Evolutionary conservation across 1,139 yeast genomes (phyloP), one percentile per base, ranked within the genome.

Genomic region (Scheffersomyces titani): DNA sequence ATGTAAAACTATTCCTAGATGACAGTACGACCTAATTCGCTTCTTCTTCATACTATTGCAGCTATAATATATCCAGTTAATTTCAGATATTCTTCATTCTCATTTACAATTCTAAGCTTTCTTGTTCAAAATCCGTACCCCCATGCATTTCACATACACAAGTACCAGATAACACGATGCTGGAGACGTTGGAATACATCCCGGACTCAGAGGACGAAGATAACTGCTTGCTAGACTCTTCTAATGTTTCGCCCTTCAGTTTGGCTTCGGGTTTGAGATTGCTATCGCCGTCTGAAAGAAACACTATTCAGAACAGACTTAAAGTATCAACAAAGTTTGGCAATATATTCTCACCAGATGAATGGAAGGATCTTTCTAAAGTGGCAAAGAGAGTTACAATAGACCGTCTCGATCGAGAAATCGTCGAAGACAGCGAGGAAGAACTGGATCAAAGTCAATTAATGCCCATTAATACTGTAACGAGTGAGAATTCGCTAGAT

Each of bases 161-260:
- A 30, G 4, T 11, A 4, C 16, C 6, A 30, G 9, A 30, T 30
- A 30, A 30, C 40, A 30, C 9, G 16, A 30, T 30, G 49, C 54
- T 51, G 54, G 40, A 20, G 20, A 36, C 50, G 21, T 56, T 55
- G 59, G 63, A 61, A 53, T 54, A 47, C 45, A 56, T 64, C 22
- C 59, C 67, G 47, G 67, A 64, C 59, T 64, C 67, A 21, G 65
- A 64, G 47, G 63, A 61, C 46, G 65, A 63, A 44, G 57, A 49
- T 11, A 53, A 22, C 49, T 40, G 51, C 47, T 54, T 54, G 40
- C 53, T 63, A 49, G 51, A 55, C 44, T 45, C 55, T 4, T 54
- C 61, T 22, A 59, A 55, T 60, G 48, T 63, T 7, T 58, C 62
- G 48, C 60, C 58, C 6, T 51, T 44, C 49, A 57, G 59, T 44